Base-by-base conservation (phyloP, 345 rosid species). In the Sapria himalayana region DNA sequence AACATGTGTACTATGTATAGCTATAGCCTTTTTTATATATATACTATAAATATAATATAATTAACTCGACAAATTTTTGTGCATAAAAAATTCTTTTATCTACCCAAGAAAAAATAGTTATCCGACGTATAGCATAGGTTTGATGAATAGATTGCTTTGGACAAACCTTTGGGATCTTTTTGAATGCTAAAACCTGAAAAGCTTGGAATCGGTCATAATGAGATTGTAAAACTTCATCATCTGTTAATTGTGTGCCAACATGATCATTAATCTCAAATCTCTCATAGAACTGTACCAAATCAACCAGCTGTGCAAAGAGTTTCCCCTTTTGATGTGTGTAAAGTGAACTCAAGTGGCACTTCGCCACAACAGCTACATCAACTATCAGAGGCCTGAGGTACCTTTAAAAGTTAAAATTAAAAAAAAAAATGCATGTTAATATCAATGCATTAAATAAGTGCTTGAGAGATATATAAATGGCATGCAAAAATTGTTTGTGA, bases 241-340 rank as follows among this genome's bases (percentile, higher is more conserved):
- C 98, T 14, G 72, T 72, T 57, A 89, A 57, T 39, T 89, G 98
- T 37, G 91, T 89, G 22, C 98, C 98, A 50, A 66, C 74, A 48
- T 82, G 94, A 60, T 89, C 98, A 58, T 89, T 79, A 39, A 89
- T 89, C 75, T 89, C 98, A 69, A 89, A 89, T 58, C 85, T 78
- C 65, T 89, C 98, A 42, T 89, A 89, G 52, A 78, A 82, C 61
- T 89, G 98, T 43, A 89, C 62, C 50, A 89, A 73, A 65, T 89
- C 98, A 46, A 82, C 98, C 50, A 89, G 66, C 25, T 89, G 94
- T 15, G 91, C 91, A 37, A 89, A 89, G 51, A 89, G 91, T 52
- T 73, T 82, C 49, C 98, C 98, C 29, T 74, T 78, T 40, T 63
- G 78, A 65, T 82, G 93, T 43, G 64, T 71, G 57, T 82, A 89